These are phyloP conservation scores for Panaeolus papilionaceus DNA, from an alignment of 768 basidiomycete genomes.

Conservation along the genomic window DNA sequence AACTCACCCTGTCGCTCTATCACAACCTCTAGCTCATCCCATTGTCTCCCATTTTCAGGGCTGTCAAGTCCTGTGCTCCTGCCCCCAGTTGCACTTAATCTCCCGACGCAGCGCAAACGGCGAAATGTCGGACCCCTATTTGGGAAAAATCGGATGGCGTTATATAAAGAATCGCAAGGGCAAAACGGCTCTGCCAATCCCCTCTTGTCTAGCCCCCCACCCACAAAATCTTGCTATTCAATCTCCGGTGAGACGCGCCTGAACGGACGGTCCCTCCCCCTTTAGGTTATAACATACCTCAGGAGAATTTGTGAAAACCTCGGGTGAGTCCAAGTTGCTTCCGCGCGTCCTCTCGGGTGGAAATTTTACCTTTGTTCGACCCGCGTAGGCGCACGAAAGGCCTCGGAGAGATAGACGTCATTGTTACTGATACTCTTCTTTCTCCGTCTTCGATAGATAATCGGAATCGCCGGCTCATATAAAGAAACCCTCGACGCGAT, in stretches of 20 bases:
- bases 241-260: background rate
- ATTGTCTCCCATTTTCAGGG: background rate
- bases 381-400: background rate
- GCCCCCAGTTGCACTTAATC: background rate
- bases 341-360: background rate
- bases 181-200: background rate
- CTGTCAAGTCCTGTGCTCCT: slow-evolving; percentile 2
- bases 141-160: slow-evolving; percentile 3
- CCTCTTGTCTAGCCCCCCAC: background rate
- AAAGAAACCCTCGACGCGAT: too few species aligned
- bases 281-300: too few species aligned
- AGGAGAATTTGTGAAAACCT: too few species aligned
- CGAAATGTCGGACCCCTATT: slow-evolving; percentile 10
- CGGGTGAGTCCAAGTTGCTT: background rate
- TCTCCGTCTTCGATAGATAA: background rate
- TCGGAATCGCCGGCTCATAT: background rate
- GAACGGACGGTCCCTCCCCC: background rate
- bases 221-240: background rate
- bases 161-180: slow-evolving; percentile 9
- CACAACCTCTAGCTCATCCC: background rate
- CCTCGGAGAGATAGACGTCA: background rate
- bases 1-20: background rate
- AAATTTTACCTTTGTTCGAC: background rate
- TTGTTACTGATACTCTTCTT: background rate
- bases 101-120: slow-evolving; percentile 1